These are phyloP conservation scores for Collybiopsis confluens DNA, from an alignment of 768 basidiomycete species.

Conservation along the genomic window DNA sequence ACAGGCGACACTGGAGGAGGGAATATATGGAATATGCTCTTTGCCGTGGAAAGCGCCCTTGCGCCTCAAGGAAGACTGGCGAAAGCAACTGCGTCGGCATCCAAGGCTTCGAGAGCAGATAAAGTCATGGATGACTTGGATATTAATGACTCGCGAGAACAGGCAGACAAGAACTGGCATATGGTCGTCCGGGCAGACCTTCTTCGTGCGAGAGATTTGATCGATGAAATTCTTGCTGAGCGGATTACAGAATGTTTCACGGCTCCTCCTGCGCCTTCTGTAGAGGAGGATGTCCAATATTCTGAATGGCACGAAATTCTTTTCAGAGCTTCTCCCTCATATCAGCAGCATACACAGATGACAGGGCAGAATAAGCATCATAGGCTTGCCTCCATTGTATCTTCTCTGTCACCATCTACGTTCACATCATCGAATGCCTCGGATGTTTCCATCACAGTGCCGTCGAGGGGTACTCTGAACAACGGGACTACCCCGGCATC, in stretches of 20 bases:
- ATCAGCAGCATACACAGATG: neutral
- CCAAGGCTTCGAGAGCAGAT: neutral
- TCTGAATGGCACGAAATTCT: slow-evolving; percentile 9
- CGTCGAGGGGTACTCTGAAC: neutral
- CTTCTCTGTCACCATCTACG: neutral
- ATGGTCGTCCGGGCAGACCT: slow-evolving; percentile 27
- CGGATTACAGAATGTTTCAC: slow-evolving; percentile 1
- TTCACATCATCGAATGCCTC: slow-evolving; percentile 1
- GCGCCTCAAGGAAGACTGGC: slow-evolving; percentile 11
- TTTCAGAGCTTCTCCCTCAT: neutral
- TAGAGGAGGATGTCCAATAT: neutral
- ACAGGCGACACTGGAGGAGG: neutral
- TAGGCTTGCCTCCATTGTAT: neutral
- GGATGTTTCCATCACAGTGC: neutral
- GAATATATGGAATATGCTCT: slow-evolving; percentile 68
- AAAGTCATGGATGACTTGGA: slow-evolving; percentile 49
- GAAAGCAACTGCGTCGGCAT: neutral
- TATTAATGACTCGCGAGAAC: slow-evolving; percentile 66
- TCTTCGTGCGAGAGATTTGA: neutral
- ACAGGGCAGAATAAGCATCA: neutral
- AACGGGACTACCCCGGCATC: neutral
- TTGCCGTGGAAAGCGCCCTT: slow-evolving; percentile 59
- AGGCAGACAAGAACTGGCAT: slow-evolving; percentile 76
- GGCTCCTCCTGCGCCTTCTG: neutral
- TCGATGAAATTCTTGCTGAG: slow-evolving; percentile 8